Evolutionary conservation across 2,329 filamentous ascomycete species (phyloP), one percentile per base, ranked within the genome.

Genomic region (Calonectria hongkongensis): DNA sequence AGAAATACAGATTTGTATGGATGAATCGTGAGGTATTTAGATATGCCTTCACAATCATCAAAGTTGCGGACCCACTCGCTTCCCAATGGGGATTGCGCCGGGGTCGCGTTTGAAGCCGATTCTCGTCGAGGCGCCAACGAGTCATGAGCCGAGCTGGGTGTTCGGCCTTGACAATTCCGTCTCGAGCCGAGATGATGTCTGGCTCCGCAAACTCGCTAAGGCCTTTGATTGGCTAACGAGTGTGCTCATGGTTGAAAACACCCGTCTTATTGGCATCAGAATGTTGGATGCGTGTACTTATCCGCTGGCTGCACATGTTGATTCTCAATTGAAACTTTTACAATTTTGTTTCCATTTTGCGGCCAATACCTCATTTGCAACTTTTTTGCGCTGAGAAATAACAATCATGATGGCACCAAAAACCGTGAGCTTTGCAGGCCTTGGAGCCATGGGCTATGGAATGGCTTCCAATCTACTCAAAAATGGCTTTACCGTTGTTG

Each of bases 401-500:
- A 21, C 21, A 13, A 60, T 41, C 33, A 60, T 60, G 54, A 3
- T 36, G 10, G 8, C 13, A 41, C 27, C 33, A 2, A 36, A 41
- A 5, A 39, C 54, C 18, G 54, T 60, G 25, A 33, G 54, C 30
- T 58, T 58, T 39, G 54, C 54, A 25, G 54, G 54, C 33, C 33
- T 58, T 2, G 54, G 54, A 6, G 54, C 54, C 12, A 58, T 58
- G 54, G 54, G 54, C n/a, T 58, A 58, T 12, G 54, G 54, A 10
- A 58, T 58, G 54, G 54, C 54, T 6, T 58, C 54, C n/a, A 58
- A 58, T 25, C 21, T 58, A 15, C 33, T 58, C n/a, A 58, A 58
- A 16, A 39, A 27, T 7, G 30, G 33, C 2, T 25, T 58, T 21
- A 21, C 10, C 5, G 54, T 58, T 8, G 39, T 15, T 21, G 54